These are phyloP conservation scores for Penstemon eatonii DNA, from an alignment of 257 asterid genomes.

Conservation along the genomic window DNA sequence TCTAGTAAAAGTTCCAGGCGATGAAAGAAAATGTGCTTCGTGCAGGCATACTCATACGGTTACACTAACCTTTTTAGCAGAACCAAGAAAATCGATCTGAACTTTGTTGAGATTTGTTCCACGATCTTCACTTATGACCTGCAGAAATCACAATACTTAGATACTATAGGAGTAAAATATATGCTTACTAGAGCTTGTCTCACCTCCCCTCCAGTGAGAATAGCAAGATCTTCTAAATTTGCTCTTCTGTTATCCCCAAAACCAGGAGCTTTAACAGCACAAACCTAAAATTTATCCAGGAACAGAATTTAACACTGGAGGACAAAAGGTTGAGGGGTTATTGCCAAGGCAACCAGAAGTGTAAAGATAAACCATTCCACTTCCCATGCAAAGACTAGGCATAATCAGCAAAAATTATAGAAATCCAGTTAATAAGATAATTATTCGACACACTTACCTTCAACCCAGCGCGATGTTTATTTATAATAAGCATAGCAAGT, in stretches of 20 bases:
- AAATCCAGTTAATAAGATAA: constrained; percentile 2
- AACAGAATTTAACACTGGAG: constrained; percentile 15
- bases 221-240: constrained; percentile 82
- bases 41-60: constrained; percentile 17
- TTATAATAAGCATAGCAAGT: constrained; percentile 72
- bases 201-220: constrained; percentile 94
- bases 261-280: constrained; percentile 97
- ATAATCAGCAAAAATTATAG: constrained; percentile 7
- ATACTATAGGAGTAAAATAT: constrained; percentile 16
- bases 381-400: background rate
- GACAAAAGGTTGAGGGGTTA: background rate
- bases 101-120: constrained; percentile 68
- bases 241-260: constrained; percentile 89
- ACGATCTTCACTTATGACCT: constrained; percentile 76
- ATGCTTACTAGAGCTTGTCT: constrained; percentile 29
- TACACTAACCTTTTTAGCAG: constrained; percentile 74
- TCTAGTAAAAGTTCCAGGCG: constrained; percentile 26
- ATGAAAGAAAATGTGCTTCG: background rate
- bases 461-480: constrained; percentile 83
- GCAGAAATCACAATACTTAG: constrained; percentile 35
- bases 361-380: constrained; percentile 17
- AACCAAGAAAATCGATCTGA: constrained; percentile 82
- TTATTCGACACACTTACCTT: constrained; percentile 43
- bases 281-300: constrained; percentile 52
- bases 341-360: background rate